Base-by-base conservation (phyloP, 176 grass and related monocot species). In the Oryza glaberrima region DNA sequence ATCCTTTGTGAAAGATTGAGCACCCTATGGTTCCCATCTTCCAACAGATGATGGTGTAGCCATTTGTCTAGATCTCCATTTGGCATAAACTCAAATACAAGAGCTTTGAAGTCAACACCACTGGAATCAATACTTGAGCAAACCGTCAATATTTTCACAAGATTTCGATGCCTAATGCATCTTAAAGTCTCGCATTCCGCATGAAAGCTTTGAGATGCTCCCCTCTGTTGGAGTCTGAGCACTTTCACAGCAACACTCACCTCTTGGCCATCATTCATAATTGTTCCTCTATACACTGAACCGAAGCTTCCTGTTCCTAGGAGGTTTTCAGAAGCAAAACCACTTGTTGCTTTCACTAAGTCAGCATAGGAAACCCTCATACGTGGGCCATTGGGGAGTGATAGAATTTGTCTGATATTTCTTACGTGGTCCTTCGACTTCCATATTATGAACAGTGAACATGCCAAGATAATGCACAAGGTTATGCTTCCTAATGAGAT, bases 111-210 rank as follows among this genome's bases (percentile, higher is more conserved):
- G 8, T 86, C 77, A 17, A 19, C 1, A 12, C 84, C 84, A 28
- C 10, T 35, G 34, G 13, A 80, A 68, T 86, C 69, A 49, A 86
- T 65, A 65, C 77, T 80, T 66, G 76, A 80, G n/a, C 84, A 86
- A 1, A 80, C 44, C 0, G 84, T 80, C 9, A 86, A 28, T 7
- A 86, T 52, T 28, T 86, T 86, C 56, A 86, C 69, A 40, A 86
- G 76, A 14, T 86, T 86, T 6, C 69, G 28, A 51, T 86, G 84
- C 2, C 77, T 32, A 65, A 61, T 43, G 0, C 77, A 51, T 66
- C 77, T 86, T 20, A 86, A 46, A 20, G 77, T 73, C 13, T 86
- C 56, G 1, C 84, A 86, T 66, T 86, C 84, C 2, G 84, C 84
- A 19, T 20, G 3, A 52, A 86, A 86, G 26, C 84, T 86, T 36